Evolutionary conservation across 768 basidiomycete species (phyloP).

Genomic region (Vishniacozyma victoriae): DNA sequence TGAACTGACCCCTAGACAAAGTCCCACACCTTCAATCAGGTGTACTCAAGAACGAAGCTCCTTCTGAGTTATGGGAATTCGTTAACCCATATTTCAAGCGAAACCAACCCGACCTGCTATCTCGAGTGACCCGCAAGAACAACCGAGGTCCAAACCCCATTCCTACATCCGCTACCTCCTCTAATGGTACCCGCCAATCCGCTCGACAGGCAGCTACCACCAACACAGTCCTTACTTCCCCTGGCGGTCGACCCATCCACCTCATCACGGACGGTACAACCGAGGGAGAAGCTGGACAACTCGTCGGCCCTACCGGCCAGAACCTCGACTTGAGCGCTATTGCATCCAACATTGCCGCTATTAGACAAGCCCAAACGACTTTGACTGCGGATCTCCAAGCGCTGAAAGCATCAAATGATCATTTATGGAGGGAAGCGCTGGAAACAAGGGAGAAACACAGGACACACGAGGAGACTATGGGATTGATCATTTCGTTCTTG

Average conservation of each 20-base stretch:
- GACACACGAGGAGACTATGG: conserved; percentile 93
- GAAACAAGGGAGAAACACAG: conserved; percentile 71
- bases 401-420: conserved; percentile 76
- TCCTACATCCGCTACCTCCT: conserved; percentile 13
- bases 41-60: conserved; percentile 73
- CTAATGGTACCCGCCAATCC: conserved; percentile 8
- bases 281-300: conserved; percentile 26
- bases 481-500: conserved; percentile 87
- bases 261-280: conserved; percentile 39
- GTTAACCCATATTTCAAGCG: conserved; percentile 81
- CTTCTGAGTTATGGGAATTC: conserved; percentile 60
- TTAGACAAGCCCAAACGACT: conserved; percentile 86
- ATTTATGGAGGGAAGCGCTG: conserved; percentile 88
- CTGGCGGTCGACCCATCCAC: conserved; percentile 3
- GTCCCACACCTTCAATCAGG: conserved; percentile 92
- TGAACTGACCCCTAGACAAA: conserved; percentile 32
- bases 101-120: conserved; percentile 80
- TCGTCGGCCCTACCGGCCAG: conserved; percentile 26
- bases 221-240: not conserved
- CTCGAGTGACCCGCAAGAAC: conserved; percentile 83
- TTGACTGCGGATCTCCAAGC: conserved; percentile 84
- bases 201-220: conserved; percentile 6
- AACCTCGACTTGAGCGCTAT: conserved; percentile 69
- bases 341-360: conserved; percentile 71
- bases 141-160: conserved; percentile 25